phyloP scores from a whole-genome alignment of 768 basidiomycete genomes.

The Phanerodontia chrysosporium region DNA sequence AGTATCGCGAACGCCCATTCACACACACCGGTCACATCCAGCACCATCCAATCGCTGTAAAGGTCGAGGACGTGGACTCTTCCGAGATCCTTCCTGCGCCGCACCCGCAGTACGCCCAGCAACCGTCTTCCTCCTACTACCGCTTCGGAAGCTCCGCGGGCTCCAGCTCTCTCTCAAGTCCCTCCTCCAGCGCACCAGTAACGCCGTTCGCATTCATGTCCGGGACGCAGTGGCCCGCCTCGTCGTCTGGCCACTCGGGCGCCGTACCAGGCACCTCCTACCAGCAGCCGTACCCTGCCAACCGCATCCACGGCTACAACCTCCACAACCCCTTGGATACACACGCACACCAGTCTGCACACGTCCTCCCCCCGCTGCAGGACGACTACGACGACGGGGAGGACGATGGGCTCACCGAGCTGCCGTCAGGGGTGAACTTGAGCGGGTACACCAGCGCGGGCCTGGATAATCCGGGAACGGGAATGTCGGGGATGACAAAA shows the following conservation, averaged over 20 bases:
- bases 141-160: constrained; percentile 8
- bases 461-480: constrained; percentile 14
- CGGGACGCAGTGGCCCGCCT: constrained; percentile 16
- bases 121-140: constrained; percentile 6
- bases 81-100: constrained; percentile 7
- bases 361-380: constrained; percentile 19
- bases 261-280: constrained; percentile 18
- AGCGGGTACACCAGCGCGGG: constrained; percentile 16
- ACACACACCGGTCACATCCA: constrained; percentile 3
- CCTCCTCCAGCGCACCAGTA: constrained; percentile 16
- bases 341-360: constrained; percentile 15
- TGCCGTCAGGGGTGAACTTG: constrained; percentile 28
- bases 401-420: constrained; percentile 47
- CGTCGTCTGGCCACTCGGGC: constrained; percentile 13
- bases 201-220: constrained; percentile 24
- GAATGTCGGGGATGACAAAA: constrained; percentile 13
- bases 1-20: constrained; percentile 11
- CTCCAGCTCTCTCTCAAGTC: constrained; percentile 14
- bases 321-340: constrained; percentile 9
- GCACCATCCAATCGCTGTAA: constrained; percentile 9
- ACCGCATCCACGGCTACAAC: constrained; percentile 17
- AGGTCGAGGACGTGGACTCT: constrained; percentile 16
- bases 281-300: constrained; percentile 12
- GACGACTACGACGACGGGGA: constrained; percentile 61
- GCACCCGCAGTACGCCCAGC: constrained; percentile 6